These are phyloP conservation scores for Cryptococcus amylolentus DNA, from an alignment of 1,284 basidiomycete genomes.

Conservation along the genomic window DNA sequence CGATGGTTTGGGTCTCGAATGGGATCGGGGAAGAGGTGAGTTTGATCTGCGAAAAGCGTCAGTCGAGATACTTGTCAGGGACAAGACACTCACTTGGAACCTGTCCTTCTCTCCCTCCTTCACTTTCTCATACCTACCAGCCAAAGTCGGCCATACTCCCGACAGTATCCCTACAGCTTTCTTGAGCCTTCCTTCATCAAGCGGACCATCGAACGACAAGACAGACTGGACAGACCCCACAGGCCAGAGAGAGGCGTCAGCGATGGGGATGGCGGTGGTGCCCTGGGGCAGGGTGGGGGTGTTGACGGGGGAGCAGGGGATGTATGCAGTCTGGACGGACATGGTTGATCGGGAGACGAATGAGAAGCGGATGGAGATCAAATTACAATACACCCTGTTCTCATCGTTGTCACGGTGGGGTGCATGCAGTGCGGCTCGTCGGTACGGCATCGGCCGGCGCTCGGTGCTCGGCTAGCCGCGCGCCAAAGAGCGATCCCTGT, in stretches of 20 bases:
- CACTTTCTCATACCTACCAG: constrained; percentile 17
- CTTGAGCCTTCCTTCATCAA: constrained; percentile 19
- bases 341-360: too few relatives aligned
- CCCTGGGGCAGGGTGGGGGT: constrained; percentile 7
- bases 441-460: too few relatives aligned
- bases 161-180: constrained; percentile 16
- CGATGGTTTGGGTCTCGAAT: constrained; percentile 18
- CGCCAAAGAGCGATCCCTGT: too few relatives aligned
- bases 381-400: too few relatives aligned
- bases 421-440: too few relatives aligned
- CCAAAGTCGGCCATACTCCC: constrained; percentile 21
- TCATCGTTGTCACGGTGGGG: too few relatives aligned
- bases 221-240: constrained; percentile 16
- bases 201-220: constrained; percentile 21
- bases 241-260: constrained; percentile 24
- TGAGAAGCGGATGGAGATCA: too few relatives aligned
- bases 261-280: constrained; percentile 14
- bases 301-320: constrained; percentile 1
- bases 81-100: constrained; percentile 13
- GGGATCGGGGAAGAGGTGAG: constrained; percentile 28
- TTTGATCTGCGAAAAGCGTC: constrained; percentile 13
- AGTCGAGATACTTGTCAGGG: neutral
- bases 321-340: neutral
- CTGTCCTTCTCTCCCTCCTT: constrained; percentile 3
- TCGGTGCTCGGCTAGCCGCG: too few relatives aligned